Evolutionary conservation across 352 stramenopile genomes (phyloP).

Genomic region (Globisporangium uncinulatum): DNA sequence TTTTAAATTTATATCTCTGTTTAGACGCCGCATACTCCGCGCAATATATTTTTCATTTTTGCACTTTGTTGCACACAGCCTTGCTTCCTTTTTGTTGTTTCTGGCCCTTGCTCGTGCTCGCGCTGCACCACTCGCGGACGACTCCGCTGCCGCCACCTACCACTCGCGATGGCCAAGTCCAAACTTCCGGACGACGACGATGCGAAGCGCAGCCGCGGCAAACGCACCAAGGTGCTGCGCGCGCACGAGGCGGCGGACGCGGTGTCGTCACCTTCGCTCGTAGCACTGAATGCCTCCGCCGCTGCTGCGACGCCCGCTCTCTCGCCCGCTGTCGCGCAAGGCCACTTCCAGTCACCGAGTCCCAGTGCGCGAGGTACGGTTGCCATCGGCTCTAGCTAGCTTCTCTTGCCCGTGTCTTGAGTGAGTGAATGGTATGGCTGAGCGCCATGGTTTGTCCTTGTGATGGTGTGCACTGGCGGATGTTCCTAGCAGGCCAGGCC

Average conservation of each 20-base stretch:
- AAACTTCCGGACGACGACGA: slow-evolving; percentile 62
- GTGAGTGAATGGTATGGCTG: background rate
- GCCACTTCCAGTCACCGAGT: slow-evolving; percentile 47
- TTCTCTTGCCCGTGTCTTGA: background rate
- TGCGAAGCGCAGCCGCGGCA: slow-evolving; percentile 54
- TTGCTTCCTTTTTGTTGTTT: background rate
- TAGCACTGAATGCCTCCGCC: slow-evolving; percentile 7
- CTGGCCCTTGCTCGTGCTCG: no score
- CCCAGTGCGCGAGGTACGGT: slow-evolving; percentile 30
- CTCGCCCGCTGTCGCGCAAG: slow-evolving; percentile 10
- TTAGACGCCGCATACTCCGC: background rate
- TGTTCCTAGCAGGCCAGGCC: slow-evolving; percentile 1
- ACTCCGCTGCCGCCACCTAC: no score
- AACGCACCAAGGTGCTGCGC: slow-evolving; percentile 43
- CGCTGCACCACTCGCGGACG: no score
- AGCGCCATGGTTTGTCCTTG: background rate
- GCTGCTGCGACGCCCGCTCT: slow-evolving; percentile 13
- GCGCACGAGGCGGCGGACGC: slow-evolving; percentile 28
- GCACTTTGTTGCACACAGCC: background rate
- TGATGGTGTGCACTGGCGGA: background rate
- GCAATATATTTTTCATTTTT: background rate
- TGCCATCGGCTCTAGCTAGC: background rate
- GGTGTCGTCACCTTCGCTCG: slow-evolving; percentile 11
- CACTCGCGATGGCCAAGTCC: slow-evolving; percentile 42
- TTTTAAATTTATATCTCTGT: no score